phyloP scores from a whole-genome alignment of 805 yeast genomes.

The Wickerhamomyces hampshirensis region DNA sequence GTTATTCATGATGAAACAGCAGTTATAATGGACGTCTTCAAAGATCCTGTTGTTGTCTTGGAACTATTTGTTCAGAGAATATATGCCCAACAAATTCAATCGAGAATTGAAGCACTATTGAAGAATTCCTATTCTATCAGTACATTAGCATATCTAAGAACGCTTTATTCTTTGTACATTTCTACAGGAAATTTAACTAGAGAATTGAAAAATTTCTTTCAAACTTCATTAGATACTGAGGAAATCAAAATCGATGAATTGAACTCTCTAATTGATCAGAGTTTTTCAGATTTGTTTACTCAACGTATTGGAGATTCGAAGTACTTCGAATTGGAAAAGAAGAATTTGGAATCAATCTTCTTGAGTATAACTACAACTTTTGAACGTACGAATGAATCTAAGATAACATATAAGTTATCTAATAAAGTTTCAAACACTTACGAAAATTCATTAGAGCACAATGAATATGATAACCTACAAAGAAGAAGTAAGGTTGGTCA shows the following conservation, averaged over 20 bases:
- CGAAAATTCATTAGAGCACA: constrained; percentile 12
- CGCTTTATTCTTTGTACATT: constrained; percentile 62
- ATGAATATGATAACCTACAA: constrained; percentile 25
- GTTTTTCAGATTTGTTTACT: constrained; percentile 66
- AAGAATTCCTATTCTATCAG: constrained; percentile 60
- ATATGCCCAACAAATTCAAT: constrained; percentile 65
- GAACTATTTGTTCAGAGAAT: constrained; percentile 68
- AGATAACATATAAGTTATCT: constrained; percentile 28
- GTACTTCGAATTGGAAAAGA: constrained; percentile 70
- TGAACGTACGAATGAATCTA: constrained; percentile 28
- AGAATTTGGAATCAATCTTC: constrained; percentile 46
- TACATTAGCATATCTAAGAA: constrained; percentile 69
- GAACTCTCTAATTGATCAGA: constrained; percentile 57
- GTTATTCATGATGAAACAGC: constrained; percentile 70
- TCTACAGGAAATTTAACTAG: constrained; percentile 56
- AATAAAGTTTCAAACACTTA: constrained; percentile 6
- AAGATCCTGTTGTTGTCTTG: constrained; percentile 59
- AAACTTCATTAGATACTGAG: constrained; percentile 36
- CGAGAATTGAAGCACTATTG: constrained; percentile 52
- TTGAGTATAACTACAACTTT: constrained; percentile 28
- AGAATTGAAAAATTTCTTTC: constrained; percentile 58
- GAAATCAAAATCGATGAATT: constrained; percentile 32
- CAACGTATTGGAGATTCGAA: constrained; percentile 61
- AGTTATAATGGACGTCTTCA: constrained; percentile 69
- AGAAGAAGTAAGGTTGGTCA: constrained; percentile 41